Conservation (phyloP, 2,329 filamentous ascomycete species). For the Phaeosphaeria sp. region DNA sequence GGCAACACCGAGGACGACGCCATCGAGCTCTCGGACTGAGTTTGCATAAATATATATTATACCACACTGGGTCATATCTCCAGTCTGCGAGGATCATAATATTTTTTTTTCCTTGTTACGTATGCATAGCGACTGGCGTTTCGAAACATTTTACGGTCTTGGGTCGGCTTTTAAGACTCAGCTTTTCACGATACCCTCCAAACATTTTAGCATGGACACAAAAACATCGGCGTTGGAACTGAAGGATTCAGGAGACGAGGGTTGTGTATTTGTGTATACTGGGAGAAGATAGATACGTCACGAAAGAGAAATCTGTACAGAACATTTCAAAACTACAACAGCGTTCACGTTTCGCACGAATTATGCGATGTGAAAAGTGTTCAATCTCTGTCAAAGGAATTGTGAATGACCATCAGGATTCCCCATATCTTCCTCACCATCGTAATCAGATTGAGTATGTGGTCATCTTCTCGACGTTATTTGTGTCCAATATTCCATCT, state of each 20-base stretch:
- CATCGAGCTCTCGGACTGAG: slow-evolving; percentile 43
- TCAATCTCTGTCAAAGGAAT: too few relatives aligned
- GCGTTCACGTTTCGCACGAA: neutral
- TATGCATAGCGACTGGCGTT: neutral
- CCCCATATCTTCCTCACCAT: neutral
- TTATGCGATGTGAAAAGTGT: too few relatives aligned
- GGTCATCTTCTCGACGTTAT: neutral
- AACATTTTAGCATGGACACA: neutral
- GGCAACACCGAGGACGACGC: slow-evolving; percentile 43
- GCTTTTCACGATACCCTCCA: neutral
- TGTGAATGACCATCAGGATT: too few relatives aligned
- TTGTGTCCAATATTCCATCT: neutral
- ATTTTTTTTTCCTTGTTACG: neutral
- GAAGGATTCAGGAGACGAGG: neutral
- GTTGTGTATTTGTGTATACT: neutral
- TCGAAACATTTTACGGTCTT: neutral
- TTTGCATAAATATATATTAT: neutral
- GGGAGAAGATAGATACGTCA: neutral
- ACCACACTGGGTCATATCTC: neutral
- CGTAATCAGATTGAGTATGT: neutral
- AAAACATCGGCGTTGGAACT: neutral
- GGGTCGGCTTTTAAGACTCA: neutral
- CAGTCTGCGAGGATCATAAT: neutral
- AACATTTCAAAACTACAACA: neutral
- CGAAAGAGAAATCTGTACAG: neutral